Evolutionary conservation across 768 basidiomycete species (phyloP).

Genomic region (Leccinum imitatum): DNA sequence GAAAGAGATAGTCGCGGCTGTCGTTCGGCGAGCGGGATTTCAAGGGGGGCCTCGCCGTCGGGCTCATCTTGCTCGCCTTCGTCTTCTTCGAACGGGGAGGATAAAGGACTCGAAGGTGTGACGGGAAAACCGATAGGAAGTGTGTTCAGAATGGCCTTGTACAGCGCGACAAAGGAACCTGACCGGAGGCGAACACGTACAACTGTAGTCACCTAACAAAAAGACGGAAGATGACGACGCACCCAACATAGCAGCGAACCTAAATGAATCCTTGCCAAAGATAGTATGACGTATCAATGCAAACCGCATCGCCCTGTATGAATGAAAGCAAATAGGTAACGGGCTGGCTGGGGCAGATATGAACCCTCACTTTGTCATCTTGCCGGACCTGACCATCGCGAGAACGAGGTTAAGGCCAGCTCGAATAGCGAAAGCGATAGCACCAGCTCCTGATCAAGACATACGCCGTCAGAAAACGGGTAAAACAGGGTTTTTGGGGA

Average conservation of each 20-base stretch:
- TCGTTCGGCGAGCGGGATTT: conserved; percentile 30
- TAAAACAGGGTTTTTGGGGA: not conserved
- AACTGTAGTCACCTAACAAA: not conserved
- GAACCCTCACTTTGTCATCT: conserved; percentile 56
- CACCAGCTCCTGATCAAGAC: conserved; percentile 64
- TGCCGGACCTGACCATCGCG: conserved; percentile 69
- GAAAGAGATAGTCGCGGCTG: conserved; percentile 58
- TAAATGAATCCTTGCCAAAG: conserved; percentile 77
- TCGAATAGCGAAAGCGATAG: conserved; percentile 78
- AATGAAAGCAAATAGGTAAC: not conserved
- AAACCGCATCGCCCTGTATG: conserved; percentile 59
- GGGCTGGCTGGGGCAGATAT: not conserved
- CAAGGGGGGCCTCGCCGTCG: conserved; percentile 6
- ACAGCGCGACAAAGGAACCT: conserved; percentile 77
- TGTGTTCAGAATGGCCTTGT: conserved; percentile 77
- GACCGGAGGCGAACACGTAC: not conserved
- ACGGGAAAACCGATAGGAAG: conserved; percentile 69
- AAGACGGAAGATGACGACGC: conserved; percentile 1
- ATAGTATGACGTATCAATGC: conserved; percentile 75
- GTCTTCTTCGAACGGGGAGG: conserved; percentile 34
- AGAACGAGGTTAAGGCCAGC: conserved; percentile 82
- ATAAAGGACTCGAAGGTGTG: conserved; percentile 19
- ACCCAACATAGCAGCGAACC: conserved; percentile 91
- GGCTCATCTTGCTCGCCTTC: conserved; percentile 28
- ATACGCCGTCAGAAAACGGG: not conserved